phyloP scores from a whole-genome alignment of 225 moss, liverwort and hornwort genomes.

The Anthoceros angustus region DNA sequence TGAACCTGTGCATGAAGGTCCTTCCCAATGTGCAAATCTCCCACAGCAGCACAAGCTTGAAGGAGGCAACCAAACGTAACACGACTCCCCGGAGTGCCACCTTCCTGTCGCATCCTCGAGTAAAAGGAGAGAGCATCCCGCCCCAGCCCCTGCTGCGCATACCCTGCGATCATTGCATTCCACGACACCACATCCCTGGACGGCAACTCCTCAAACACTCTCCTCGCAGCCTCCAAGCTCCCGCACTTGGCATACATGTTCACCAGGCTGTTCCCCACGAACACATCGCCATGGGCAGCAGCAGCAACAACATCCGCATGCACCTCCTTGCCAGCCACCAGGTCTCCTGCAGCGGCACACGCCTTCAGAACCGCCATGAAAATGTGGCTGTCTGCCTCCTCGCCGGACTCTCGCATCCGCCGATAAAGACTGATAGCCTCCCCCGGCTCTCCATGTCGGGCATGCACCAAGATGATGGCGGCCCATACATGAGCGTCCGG shows the following conservation, averaged over 20 bases:
- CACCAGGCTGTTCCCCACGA: neutral
- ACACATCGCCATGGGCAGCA: neutral
- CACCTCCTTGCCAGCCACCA: neutral
- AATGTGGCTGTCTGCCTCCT: neutral
- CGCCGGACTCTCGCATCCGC: neutral
- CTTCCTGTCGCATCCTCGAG: neutral
- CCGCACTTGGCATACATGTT: neutral
- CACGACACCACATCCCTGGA: constrained; percentile 1
- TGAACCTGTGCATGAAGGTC: neutral
- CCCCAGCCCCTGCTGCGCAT: neutral
- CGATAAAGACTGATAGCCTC: neutral
- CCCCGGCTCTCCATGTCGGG: neutral
- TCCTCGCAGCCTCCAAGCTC: neutral
- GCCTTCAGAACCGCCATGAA: constrained; percentile 1
- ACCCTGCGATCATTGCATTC: neutral
- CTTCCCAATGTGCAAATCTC: neutral
- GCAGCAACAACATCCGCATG: neutral
- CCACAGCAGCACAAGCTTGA: neutral
- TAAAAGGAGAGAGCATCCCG: neutral
- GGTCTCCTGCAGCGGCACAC: neutral
- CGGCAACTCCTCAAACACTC: neutral
- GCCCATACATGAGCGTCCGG: neutral
- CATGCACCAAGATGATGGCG: neutral
- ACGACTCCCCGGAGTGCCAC: neutral
- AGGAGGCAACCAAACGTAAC: neutral